Conservation (phyloP, 495 filamentous ascomycete species). For the Delitschia confertaspora region DNA sequence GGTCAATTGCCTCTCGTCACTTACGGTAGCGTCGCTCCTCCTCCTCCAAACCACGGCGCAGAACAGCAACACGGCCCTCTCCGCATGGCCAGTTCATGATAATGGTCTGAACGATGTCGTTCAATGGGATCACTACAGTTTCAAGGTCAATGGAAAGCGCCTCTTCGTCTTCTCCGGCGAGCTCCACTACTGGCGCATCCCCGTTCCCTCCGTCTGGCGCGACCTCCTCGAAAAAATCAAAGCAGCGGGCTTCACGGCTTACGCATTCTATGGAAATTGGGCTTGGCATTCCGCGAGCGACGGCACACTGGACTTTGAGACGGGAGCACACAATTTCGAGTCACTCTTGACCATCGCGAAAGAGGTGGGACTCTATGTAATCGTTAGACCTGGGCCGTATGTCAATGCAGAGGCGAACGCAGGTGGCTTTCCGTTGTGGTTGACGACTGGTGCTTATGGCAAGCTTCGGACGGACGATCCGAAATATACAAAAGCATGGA, state of each 20-base stretch:
- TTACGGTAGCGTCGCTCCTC: too few relatives aligned
- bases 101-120: constrained; percentile 45
- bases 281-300: constrained; percentile 45
- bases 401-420: constrained; percentile 43
- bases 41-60: too few relatives aligned
- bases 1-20: too few relatives aligned
- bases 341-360: constrained; percentile 48
- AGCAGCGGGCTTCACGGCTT: constrained; percentile 49
- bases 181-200: constrained; percentile 50
- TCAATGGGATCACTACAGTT: constrained; percentile 52
- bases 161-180: constrained; percentile 51
- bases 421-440: constrained; percentile 50
- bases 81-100: constrained; percentile 42
- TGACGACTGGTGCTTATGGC: constrained; percentile 54
- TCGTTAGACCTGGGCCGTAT: constrained; percentile 52
- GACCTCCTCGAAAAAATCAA: constrained; percentile 57
- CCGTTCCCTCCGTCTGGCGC: constrained; percentile 51
- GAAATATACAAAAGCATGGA: constrained; percentile 47
- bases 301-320: constrained; percentile 46
- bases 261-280: constrained; percentile 51
- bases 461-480: constrained; percentile 49
- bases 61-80: background rate
- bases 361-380: constrained; percentile 49
- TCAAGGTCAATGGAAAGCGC: constrained; percentile 47
- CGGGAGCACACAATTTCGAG: constrained; percentile 46